Evolutionary conservation across 1,139 yeast genomes (phyloP), one percentile per base, ranked within the genome.

Genomic region (Dujonia santamariae): DNA sequence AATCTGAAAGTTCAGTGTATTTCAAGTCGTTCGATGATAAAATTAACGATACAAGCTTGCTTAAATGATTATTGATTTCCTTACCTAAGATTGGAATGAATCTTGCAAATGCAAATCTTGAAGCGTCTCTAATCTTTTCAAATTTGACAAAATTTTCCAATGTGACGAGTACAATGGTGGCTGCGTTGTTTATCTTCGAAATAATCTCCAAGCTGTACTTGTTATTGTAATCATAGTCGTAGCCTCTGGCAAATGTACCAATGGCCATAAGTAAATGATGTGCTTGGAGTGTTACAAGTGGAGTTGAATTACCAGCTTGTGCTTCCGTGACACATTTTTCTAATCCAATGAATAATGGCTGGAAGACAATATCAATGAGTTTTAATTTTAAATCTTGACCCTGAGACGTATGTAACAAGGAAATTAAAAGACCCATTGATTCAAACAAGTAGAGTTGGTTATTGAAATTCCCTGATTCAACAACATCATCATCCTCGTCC

Each of bases 261-360:
- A 92, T 76, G 0, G 97, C 92, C 79, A 86, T 78, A 32, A 94
- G 62, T 27, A 82, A 74, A 54, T 92, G 97, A 55, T 92, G 96
- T 2, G 88, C 81, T 53, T 87, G 94, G 31, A 85, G 59, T 3
- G 82, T 70, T 24, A 73, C 52, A 31, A 71, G 67, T 14, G 65
- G 62, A 5, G 18, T 15, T 12, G 17, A 19, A 7, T 5, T 14
- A 11, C 4, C 32, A 4, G 35, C 21, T 22, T 13, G 16, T 18
- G 26, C 32, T 21, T 17, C 26, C 1, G 49, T 40, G 34, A 81
- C 78, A 46, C 85, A 79, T 16, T 63, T 63, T 54, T 90, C 95
- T 44, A 92, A 67, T 42, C 78, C 83, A 13, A 72, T 64, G 52
- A 86, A 92, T 25, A 92, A 66, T n/a, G 96, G 95, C 40, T 76